Evolutionary conservation across 2,329 filamentous ascomycete genomes (phyloP), one percentile per base, ranked within the genome.

Genomic region (Leptoxyphium fumago): DNA sequence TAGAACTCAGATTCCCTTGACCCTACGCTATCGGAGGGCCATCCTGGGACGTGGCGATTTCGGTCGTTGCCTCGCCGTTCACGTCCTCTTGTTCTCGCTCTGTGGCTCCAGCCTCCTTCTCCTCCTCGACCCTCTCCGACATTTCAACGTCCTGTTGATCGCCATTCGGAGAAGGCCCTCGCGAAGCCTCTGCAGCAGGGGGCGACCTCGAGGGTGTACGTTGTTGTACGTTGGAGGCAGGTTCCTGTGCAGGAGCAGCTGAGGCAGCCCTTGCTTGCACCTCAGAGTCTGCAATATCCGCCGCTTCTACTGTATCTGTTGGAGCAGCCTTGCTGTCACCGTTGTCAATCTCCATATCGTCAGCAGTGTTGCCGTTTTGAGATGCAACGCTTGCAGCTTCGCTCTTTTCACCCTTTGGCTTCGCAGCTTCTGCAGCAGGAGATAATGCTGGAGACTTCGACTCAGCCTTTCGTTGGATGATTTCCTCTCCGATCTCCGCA

Each of bases 341-440:
- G 2, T 58, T 29, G 42, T 54, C 54, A n/a, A 55, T 40, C 28
- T 53, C 48, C 52, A 55, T 54, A 13, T 54, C 51, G 9, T 60
- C 62, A 6, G 63, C 61, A 4, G 55, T 64, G 5, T 66, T 57
- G 32, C 72, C 49, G 43, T 72, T 18, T 13, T 17, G 38, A 11
- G 14, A 17, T 40, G 38, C 38, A 40, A 15, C 17, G 14, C 14
- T 17, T 5, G 38, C 11, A 15, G 13, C 17, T 13, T 17, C 11
- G 5, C 21, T 28, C 13, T 28, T 21, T 21, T 40, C 38, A 14
- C 18, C 38, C 10, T 18, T 28, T 18, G 17, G 11, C 21, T 40
- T 6, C 5, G 38, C 21, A 5, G 14, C 14, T 14, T 14, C 38
- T 17, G 21, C 4, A 17, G 38, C 38, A 15, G 38, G 11, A 11